Base-by-base conservation (phyloP, 352 stramenopile genomes). In the Thalassiosira oceanica region DNA sequence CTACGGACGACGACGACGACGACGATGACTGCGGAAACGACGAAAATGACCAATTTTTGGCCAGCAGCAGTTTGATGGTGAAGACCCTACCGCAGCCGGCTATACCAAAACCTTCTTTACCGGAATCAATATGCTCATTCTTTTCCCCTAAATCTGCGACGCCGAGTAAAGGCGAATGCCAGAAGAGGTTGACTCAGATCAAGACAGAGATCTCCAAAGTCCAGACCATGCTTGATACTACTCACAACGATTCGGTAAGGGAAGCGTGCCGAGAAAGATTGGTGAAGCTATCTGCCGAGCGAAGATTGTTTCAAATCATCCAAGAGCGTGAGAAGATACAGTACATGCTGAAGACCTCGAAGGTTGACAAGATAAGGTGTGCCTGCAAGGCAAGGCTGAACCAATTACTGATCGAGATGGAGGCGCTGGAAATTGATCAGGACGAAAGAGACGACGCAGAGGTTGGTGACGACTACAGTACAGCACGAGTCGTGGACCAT, bases 301-400 rank as follows among this genome's bases (percentile, higher is more conserved):
- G 48, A 51, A 42, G 66, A 28, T 61, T 65, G 16, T 63, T 54
- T 44, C 66, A 76, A 64, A 76, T 76, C 21, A 51, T 65, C 1
- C 58, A 76, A 23, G 66, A 76, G 23, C 37, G 48, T n/a, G 45
- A 69, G n/a, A 70, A 76, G 29, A 65, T 76, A 20, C 49, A 62
- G 16, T 42, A 23, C n/a, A 68, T 76, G 66, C 27, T 50, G 23
- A 16, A 64, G 16, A 45, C 41, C 3, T 65, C 50, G 3, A 44
- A 23, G 6, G 48, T 42, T 13, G 56, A 56, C 7, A 53, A 27
- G 31, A 58, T 76, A n/a, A 53, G 61, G 16, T 26, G 55, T 18
- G 66, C 55, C 8, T 70, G 66, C 11, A 42, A 43, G 24, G 56
- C 69, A 33, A 45, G 66, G 54, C 18, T 70, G 0, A 60, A 54